Evolutionary conservation across 1,284 basidiomycete genomes (phyloP), one percentile per base, ranked within the genome.

Genomic region (Rhodotorula mucilaginosa): DNA sequence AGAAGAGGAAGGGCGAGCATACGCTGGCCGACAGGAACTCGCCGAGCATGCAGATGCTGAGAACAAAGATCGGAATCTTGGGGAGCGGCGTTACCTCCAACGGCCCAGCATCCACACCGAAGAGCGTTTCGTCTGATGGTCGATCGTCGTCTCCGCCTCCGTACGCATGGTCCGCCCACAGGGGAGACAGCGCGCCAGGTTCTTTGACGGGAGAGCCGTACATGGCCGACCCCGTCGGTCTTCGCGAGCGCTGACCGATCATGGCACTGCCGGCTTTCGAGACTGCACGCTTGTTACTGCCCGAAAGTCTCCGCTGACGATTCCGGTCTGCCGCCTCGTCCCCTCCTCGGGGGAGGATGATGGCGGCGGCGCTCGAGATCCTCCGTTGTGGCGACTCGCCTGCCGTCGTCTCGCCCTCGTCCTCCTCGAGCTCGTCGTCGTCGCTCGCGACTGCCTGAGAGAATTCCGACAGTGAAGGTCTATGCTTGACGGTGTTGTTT

Each of bases 21-120:
- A 95, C 89, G 79, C 94, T 95, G 34, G 94, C 93, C 13, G 89
- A 90, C 58, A 97, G 82, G 79, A 97, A 94, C 82, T 97, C 94
- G 59, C 92, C 93, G 23, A 96, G 85, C 89, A 97, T 91, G 2
- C 90, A 90, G 90, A 94, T 77, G 64, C 92, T 95, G 58, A 97
- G 82, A 5, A 97, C 94, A 74, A 90, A 84, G 89, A 97, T 94
- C 0, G 93, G 90, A 58, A 97, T 82, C n/a, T 84, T 83, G 1
- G 93, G 94, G 39, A 97, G 81, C 4, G 93, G 93, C 2, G 92
- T 95, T 16, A 81, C 65, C 54, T 76, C 73, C n/a, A 66, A 15
- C 12, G 63, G 62, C 5, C 48, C 47, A 12, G 6, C 19, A 18
- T 67, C 68, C 16, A 19, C 3, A 23, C 39, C 54, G 12, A 56